A percentile compares a stretch with the other conserved stretches of the same genome.
phyloP scores from a whole-genome alignment of 2,329 filamentous ascomycete species.

The Hysterium pulicare region DNA sequence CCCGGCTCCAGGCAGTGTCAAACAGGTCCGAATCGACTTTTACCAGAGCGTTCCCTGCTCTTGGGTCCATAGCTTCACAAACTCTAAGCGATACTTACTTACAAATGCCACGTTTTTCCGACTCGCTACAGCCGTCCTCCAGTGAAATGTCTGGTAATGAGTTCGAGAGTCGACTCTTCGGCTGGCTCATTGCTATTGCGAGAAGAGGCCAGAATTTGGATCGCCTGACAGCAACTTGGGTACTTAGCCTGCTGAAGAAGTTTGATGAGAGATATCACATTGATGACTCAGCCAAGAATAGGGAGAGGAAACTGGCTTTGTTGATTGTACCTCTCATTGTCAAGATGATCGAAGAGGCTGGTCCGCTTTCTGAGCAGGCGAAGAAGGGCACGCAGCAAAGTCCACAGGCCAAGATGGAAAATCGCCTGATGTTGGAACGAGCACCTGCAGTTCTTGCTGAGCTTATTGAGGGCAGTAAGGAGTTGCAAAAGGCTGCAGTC shows the following conservation, averaged over 20 bases:
- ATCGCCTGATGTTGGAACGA: constrained; percentile 40
- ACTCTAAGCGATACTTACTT: constrained; percentile 24
- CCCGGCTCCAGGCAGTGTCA: constrained; percentile 37
- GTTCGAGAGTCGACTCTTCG: constrained; percentile 46
- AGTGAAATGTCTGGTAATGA: constrained; percentile 37
- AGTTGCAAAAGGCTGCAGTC: constrained; percentile 76
- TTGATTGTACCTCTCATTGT: constrained; percentile 48
- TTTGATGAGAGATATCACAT: constrained; percentile 35
- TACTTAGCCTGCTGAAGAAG: constrained; percentile 36
- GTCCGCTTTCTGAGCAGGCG: constrained; percentile 19
- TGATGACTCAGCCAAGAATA: constrained; percentile 34
- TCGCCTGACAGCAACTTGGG: constrained; percentile 41
- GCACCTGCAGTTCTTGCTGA: constrained; percentile 74
- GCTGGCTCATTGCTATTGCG: constrained; percentile 47
- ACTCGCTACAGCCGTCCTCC: constrained; percentile 21
- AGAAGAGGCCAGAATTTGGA: constrained; percentile 39
- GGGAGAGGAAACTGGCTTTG: constrained; percentile 43
- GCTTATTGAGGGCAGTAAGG: constrained; percentile 73
- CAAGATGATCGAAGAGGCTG: constrained; percentile 44
- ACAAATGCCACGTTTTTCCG: constrained; percentile 28
- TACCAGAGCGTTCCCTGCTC: constrained; percentile 43
- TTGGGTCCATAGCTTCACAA: constrained; percentile 30
- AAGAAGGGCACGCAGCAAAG: constrained; percentile 25
- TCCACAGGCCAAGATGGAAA: constrained; percentile 46
- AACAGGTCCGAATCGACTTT: constrained; percentile 36